phyloP scores from a whole-genome alignment of 225 moss, liverwort and hornwort species.

The Lunularia cruciata region DNA sequence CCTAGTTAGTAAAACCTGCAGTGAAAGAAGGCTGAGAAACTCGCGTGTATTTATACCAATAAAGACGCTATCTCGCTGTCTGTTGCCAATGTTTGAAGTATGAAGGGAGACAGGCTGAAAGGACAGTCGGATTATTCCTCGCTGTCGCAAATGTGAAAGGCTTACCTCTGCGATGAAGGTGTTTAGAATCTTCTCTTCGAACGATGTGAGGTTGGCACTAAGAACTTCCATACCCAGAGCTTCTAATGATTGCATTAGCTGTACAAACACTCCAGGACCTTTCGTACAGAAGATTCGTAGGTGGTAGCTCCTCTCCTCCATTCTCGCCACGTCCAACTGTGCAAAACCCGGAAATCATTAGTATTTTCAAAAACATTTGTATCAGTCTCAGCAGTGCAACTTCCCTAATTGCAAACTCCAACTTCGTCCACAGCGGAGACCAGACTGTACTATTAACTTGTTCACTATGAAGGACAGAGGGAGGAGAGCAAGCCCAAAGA shows the following conservation, averaged over 20 bases:
- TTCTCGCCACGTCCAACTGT: slow-evolving; percentile 79
- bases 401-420: too few relatives aligned
- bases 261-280: slow-evolving; percentile 86
- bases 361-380: not conserved
- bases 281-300: slow-evolving; percentile 83
- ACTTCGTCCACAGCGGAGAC: too few relatives aligned
- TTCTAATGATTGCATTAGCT: slow-evolving; percentile 83
- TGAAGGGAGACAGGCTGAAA: too few relatives aligned
- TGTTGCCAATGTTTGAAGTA: too few relatives aligned
- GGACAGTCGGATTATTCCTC: too few relatives aligned
- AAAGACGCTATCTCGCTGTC: too few relatives aligned
- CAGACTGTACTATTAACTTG: too few relatives aligned
- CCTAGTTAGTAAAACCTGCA: too few relatives aligned
- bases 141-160: not conserved
- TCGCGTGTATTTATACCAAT: too few relatives aligned
- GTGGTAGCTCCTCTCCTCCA: slow-evolving; percentile 90
- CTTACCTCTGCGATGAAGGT: slow-evolving; percentile 86
- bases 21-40: too few relatives aligned
- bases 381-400: too few relatives aligned
- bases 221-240: slow-evolving; percentile 82
- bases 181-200: slow-evolving; percentile 92
- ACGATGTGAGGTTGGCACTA: slow-evolving; percentile 79
- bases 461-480: not conserved
- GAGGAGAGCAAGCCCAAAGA: not conserved
- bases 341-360: not conserved